Base-by-base conservation (phyloP, 1,284 basidiomycete genomes). In the Tilletia indica region DNA sequence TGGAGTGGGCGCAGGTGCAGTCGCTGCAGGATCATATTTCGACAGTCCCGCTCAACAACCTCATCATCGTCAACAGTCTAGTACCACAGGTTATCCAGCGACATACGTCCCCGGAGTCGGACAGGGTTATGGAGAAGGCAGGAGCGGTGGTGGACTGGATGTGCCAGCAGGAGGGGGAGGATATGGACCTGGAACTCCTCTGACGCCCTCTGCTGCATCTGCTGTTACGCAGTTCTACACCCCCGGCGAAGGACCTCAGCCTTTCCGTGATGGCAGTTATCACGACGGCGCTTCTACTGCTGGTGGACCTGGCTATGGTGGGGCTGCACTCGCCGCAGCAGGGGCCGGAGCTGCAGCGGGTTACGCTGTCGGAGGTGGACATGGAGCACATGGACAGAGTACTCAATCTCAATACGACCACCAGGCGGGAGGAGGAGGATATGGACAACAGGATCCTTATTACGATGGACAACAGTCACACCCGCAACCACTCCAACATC, bases 221-320 rank as follows among this genome's bases (percentile, higher is more conserved):
- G 36, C 39, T 12, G 42, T 42, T 34, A 73, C 75, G 25, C 69
- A 73, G 6, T 72, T 70, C 19, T 78, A 80, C 69, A 68, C 74
- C 8, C 78, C 78, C 6, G 77, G 76, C 38, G 69, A 72, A 49
- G 78, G 78, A 4, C 78, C 78, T n/a, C 78, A 80, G 68, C 78
- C 78, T 0, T 80, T 75, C 66, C 77, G 76, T 34, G 76, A 80
- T 12, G 75, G 73, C n/a, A 34, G 69, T 19, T 64, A 64, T 34
- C 36, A 38, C 14, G 61, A 64, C 14, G 58, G 16, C 54, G 25
- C 25, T 31, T 31, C 25, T 31, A 31, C 25, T 31, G 25, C 25
- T 31, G 25, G 25, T 31, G 25, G 25, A 31, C 25, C 51, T 19
- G 56, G 56, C 0, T 58, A 58, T 34, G 56, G n/a, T 31, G 56